phyloP scores from a whole-genome alignment of 1,284 basidiomycete genomes.

The Coniferiporia sulphurascens region DNA sequence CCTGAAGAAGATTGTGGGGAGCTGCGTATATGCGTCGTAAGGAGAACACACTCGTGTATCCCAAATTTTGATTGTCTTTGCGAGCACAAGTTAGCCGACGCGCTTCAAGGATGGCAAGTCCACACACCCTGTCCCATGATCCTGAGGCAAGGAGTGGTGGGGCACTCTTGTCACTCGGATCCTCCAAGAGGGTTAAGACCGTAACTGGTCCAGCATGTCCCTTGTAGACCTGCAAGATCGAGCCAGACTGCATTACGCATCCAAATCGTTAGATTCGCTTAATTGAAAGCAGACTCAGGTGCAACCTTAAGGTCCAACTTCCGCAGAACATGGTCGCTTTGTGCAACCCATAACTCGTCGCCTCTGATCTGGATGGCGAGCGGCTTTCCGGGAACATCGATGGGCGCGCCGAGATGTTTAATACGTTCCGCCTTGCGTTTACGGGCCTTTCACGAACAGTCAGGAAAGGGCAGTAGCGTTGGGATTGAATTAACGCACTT shows the following conservation, averaged over 20 bases:
- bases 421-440: constrained; percentile 68
- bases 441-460: constrained; percentile 45
- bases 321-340: constrained; percentile 72
- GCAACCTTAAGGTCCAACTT: constrained; percentile 72
- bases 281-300: constrained; percentile 6
- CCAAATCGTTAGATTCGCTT: constrained; percentile 9
- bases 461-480: constrained; percentile 18
- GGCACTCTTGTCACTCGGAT: constrained; percentile 26
- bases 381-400: constrained; percentile 71
- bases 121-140: constrained; percentile 81
- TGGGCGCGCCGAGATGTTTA: constrained; percentile 70
- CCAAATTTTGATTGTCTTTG: constrained; percentile 80
- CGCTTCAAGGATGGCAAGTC: background rate
- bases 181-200: constrained; percentile 61
- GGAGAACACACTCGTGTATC: constrained; percentile 53
- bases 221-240: constrained; percentile 66
- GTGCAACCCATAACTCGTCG: constrained; percentile 76
- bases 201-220: constrained; percentile 89
- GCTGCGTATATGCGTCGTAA: background rate
- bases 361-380: constrained; percentile 63
- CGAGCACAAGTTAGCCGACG: constrained; percentile 15
- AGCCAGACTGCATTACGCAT: constrained; percentile 57
- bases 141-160: constrained; percentile 68
- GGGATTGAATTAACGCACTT: constrained; percentile 40
- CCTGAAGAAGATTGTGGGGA: constrained; percentile 39